phyloP scores from a whole-genome alignment of 371 early-diverging fungal genomes.

The Circinella minor region DNA sequence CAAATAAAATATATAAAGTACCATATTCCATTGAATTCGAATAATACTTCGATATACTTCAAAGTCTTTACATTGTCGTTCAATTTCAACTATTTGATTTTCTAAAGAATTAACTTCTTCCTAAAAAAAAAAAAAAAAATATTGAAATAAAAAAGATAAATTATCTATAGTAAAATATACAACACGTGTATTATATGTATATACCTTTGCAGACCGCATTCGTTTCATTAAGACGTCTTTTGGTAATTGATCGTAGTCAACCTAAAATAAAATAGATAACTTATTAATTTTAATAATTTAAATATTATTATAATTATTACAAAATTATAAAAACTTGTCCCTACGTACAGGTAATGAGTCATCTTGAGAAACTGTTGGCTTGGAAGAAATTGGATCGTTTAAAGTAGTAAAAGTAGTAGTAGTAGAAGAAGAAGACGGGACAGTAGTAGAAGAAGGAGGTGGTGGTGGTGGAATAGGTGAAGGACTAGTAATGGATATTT shows the following conservation, averaged over 20 bases:
- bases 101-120: slow-evolving; percentile 1
- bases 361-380: background rate
- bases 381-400: too few species aligned
- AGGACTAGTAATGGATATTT: background rate
- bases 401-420: background rate
- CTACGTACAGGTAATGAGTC: too few species aligned
- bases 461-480: background rate
- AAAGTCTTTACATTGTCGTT: background rate
- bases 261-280: background rate
- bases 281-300: background rate
- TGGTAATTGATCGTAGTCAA: slow-evolving; percentile 8
- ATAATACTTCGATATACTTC: slow-evolving; percentile 15
- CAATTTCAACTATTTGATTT: background rate
- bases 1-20: background rate
- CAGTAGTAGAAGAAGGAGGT: background rate
- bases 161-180: background rate
- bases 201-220: slow-evolving; percentile 26
- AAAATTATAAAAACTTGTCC: too few species aligned
- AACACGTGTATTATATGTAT: background rate
- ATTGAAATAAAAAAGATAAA: background rate
- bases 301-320: background rate
- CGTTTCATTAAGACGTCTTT: slow-evolving; percentile 20
- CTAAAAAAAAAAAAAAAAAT: slow-evolving; percentile 3
- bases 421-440: background rate
- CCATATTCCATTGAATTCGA: slow-evolving; percentile 24